Base-by-base conservation (phyloP, 1,139 yeast genomes). In the Zygotorulaspora mrakii region DNA sequence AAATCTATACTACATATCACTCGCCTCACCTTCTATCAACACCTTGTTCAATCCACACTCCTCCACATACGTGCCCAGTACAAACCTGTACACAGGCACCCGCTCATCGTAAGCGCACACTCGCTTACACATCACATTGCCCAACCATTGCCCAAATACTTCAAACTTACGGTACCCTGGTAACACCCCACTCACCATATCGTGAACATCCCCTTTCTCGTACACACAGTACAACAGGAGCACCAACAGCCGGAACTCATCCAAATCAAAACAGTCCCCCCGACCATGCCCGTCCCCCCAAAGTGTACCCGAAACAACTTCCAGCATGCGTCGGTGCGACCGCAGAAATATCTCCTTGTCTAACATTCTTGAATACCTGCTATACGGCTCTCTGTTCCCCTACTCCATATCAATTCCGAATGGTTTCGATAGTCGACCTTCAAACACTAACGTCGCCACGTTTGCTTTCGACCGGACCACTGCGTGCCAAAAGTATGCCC, bases 191-290 rank as follows among this genome's bases (percentile, higher is more conserved):
- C 16, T 10, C 34, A 31, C 25, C 26, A 31, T 18, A 10, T 5
- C 26, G 21, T 21, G 34, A 18, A 31, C 25, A 31, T 31, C 34
- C 6, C 26, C 25, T 16, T 31, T 18, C 34, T 31, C 34, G 21
- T 31, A 31, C 11, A 21, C 16, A 11, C 26, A 31, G 26, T 31
- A 31, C 14, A 31, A n/a, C 34, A 31, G 12, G 16, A 31, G 11
- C 7, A 31, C n/a, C n/a, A 17, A 17, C 16, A 31, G 34, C 10
- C 17, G 12, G 12, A 30, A 30, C 23, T 30, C 33, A 2, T 17
- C 24, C 7, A 30, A 10, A 11, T 11, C 10, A 11, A n/a, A n/a
- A n/a, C n/a, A n/a, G n/a, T n/a, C n/a, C n/a, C n/a, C n/a, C n/a
- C n/a, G n/a, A n/a, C n/a, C n/a, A n/a, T n/a, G n/a, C n/a, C n/a